phyloP scores from a whole-genome alignment of 345 rosid genomes.

The Gossypium anomalum region DNA sequence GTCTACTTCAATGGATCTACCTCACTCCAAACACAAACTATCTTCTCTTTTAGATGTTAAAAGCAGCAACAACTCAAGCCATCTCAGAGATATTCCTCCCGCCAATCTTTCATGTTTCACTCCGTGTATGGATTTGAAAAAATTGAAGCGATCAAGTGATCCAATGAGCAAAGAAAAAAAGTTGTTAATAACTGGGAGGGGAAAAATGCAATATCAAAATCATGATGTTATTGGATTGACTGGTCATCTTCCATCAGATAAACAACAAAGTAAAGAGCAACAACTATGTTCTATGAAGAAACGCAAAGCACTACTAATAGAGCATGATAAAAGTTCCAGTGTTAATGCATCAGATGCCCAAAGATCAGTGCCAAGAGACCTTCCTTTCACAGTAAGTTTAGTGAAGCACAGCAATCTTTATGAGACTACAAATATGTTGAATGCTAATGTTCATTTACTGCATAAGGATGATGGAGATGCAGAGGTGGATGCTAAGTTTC shows the following conservation, averaged over 20 bases:
- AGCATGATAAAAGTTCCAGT: constrained; percentile 18
- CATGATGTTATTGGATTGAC: constrained; percentile 31
- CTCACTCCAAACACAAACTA: constrained; percentile 16
- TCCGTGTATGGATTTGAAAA: constrained; percentile 30
- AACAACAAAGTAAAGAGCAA: constrained; percentile 36
- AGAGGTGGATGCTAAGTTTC: constrained; percentile 14
- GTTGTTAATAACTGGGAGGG: constrained; percentile 24
- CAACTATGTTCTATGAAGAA: constrained; percentile 43
- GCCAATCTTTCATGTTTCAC: constrained; percentile 67
- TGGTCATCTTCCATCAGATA: constrained; percentile 21
- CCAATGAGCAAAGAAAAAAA: constrained; percentile 28
- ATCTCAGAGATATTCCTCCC: constrained; percentile 51
- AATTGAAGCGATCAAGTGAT: constrained; percentile 37
- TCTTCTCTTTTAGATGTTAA: constrained; percentile 39
- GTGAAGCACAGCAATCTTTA: constrained; percentile 30
- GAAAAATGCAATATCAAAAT: constrained; percentile 21
- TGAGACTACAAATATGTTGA: constrained; percentile 22
- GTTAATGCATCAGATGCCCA: constrained; percentile 23
- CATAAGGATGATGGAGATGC: constrained; percentile 25
- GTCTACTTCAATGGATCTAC: constrained; percentile 24
- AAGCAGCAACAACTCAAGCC: constrained; percentile 33
- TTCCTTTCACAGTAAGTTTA: constrained; percentile 24
- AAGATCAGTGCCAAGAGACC: constrained; percentile 24
- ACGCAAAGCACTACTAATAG: constrained; percentile 40
- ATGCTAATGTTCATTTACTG: constrained; percentile 32